phyloP scores from a whole-genome alignment of 805 yeast species.

The Suhomyces sp. region DNA sequence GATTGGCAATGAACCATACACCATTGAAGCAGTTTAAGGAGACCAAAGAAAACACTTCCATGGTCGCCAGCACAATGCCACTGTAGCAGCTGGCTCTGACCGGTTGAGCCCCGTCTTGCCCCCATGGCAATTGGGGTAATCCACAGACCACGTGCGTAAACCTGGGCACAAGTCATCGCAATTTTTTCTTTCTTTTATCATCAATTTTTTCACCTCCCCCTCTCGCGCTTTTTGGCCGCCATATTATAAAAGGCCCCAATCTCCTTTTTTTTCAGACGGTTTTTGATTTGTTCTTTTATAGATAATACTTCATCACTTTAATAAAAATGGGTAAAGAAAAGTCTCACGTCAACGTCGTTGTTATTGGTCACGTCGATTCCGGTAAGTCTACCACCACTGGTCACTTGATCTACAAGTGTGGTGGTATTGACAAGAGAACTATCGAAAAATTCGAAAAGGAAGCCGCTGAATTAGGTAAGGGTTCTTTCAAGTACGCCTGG shows the following conservation, averaged over 20 bases:
- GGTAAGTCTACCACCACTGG: constrained; percentile 96
- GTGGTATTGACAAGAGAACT: constrained; percentile 99
- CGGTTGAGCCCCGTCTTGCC: background rate
- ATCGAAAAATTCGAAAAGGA: constrained; percentile 97
- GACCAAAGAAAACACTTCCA: background rate
- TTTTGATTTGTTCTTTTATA: background rate
- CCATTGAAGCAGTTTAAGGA: background rate
- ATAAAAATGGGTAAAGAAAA: constrained; percentile 81
- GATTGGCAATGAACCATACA: background rate
- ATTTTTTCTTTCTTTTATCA: background rate
- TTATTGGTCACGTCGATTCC: constrained; percentile 99
- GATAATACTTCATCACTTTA: constrained; percentile 1
- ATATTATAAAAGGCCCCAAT: background rate
- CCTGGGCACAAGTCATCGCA: constrained; percentile 2
- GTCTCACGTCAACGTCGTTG: constrained; percentile 99
- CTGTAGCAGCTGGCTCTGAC: too few species aligned
- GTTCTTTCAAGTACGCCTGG: constrained; percentile 98
- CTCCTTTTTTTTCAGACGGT: background rate
- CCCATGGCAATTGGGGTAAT: background rate
- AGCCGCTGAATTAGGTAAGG: constrained; percentile 96
- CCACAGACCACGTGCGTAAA: background rate
- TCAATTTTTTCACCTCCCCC: constrained; percentile 5
- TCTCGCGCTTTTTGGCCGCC: background rate
- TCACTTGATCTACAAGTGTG: constrained; percentile 98
- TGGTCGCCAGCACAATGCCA: background rate